Percentiles rank a stretch among this genome's conserved stretches.
Conservation (phyloP, 805 yeast species). For the Yarrowia bubula region DNA sequence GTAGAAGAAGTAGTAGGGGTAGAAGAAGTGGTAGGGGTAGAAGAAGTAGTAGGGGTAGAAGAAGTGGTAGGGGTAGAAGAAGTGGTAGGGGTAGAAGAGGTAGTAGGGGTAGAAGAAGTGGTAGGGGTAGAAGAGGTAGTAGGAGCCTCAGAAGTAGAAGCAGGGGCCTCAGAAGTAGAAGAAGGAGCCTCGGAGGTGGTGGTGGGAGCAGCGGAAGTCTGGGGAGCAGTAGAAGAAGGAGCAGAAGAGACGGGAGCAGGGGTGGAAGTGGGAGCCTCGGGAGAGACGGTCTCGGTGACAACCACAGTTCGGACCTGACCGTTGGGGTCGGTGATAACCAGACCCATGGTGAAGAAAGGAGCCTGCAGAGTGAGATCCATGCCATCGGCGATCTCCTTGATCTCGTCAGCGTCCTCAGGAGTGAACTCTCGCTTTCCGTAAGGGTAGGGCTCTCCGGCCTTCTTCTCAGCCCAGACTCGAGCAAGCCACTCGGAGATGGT, state of each 20-base stretch:
- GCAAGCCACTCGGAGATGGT: not conserved
- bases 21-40: not conserved
- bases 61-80: not conserved
- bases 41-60: not conserved
- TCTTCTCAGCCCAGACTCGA: not conserved
- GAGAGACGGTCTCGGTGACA: constrained; percentile 12
- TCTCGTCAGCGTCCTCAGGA: not conserved
- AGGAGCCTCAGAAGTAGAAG: not conserved
- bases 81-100: not conserved
- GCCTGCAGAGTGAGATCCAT: constrained; percentile 18
- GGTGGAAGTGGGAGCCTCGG: not conserved
- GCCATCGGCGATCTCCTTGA: constrained; percentile 3
- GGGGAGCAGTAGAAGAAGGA: not conserved
- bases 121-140: not conserved
- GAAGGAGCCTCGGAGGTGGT: not conserved
- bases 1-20: not conserved
- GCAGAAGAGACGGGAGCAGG: not conserved
- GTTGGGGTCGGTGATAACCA: not conserved
- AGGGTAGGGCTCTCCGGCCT: not conserved
- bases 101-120: not conserved
- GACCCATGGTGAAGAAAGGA: constrained; percentile 22
- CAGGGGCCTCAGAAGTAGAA: not conserved
- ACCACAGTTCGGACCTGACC: not conserved
- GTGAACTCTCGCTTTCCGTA: constrained; percentile 6
- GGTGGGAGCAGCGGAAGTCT: not conserved